A percentile compares a stretch with the other conserved stretches of the same genome.
Evolutionary conservation across 179 eudicot species (phyloP).

Genomic region (Beta lomatogona): DNA sequence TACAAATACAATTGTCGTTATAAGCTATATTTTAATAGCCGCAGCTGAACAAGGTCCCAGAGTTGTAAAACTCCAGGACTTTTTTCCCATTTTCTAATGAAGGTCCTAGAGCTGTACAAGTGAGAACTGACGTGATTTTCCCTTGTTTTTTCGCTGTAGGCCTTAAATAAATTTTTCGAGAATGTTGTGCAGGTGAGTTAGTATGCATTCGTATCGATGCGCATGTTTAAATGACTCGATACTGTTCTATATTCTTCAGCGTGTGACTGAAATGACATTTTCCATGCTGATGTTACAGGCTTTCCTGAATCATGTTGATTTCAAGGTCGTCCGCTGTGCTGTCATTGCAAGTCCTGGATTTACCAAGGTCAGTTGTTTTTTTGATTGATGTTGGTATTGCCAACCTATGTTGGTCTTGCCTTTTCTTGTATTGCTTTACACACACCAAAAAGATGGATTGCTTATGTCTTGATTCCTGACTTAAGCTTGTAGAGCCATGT

Average conservation of each 20-base stretch:
- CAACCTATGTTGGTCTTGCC: neutral
- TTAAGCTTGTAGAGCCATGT: too few species aligned
- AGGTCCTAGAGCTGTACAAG: neutral
- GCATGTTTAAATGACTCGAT: neutral
- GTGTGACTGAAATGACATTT: constrained; percentile 7
- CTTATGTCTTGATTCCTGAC: too few species aligned
- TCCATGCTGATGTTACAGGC: constrained; percentile 53
- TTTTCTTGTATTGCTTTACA: neutral
- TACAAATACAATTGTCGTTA: neutral
- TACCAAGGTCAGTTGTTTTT: constrained; percentile 57
- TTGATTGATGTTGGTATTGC: neutral
- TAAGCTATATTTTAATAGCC: neutral
- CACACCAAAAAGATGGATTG: neutral
- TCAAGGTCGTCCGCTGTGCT: constrained; percentile 91
- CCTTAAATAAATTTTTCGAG: constrained; percentile 82
- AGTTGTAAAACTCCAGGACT: too few species aligned
- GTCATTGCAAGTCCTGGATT: constrained; percentile 98
- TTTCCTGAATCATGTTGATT: constrained; percentile 83
- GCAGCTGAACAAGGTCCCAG: neutral
- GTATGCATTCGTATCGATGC: neutral
- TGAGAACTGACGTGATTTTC: constrained; percentile 11
- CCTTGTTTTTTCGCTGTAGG: constrained; percentile 42
- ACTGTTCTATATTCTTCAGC: constrained; percentile 8
- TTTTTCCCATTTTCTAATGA: too few species aligned
- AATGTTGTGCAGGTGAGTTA: constrained; percentile 72